Evolutionary conservation across 108 stramenopile species (phyloP), one percentile per base, ranked within the genome.

Genomic region (Bacterosira constricta): DNA sequence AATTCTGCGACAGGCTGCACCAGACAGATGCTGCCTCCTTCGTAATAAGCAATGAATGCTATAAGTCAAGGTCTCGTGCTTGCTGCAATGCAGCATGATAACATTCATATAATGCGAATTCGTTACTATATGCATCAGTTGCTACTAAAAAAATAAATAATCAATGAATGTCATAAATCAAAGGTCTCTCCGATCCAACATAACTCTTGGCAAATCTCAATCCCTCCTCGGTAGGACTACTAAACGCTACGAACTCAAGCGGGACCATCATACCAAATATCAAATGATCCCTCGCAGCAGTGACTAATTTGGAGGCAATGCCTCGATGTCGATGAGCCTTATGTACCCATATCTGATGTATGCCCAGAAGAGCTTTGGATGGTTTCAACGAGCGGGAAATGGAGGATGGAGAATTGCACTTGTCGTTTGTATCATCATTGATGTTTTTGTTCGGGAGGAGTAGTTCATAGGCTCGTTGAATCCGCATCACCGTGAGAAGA

Each of bases 281-380:
- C 11, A 86, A 58, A n/a, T 85, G 75, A 6, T 67, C 65, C n/a
- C 93, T 65, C 9, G 85, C 88, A 25, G 85, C 70, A 46, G 88
- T 83, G 10, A 87, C 64, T 61, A 92, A 54, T 41, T 71, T 65
- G n/a, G 86, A 82, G 4, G 90, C 90, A 70, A 92, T 88, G n/a
- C 86, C 85, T 53, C 79, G 61, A 12, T 83, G 41, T 30, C 93
- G 80, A 63, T 68, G 72, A 0, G 45, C 35, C 10, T 53, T 26
- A 78, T 90, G 93, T 8, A 87, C 86, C 93, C 93, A 95, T 20
- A 95, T 66, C 35, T 89, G 72, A 50, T 89, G 85, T 34, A 95
- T 74, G 1, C 93, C 93, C 57, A 92, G 13, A 10, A 86, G 69
- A 17, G 89, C 86, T 20, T 81, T 75, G 37, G 56, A 23, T 12